Conservation (phyloP, 257 asterid genomes). For the Marsdenia floribunda region DNA sequence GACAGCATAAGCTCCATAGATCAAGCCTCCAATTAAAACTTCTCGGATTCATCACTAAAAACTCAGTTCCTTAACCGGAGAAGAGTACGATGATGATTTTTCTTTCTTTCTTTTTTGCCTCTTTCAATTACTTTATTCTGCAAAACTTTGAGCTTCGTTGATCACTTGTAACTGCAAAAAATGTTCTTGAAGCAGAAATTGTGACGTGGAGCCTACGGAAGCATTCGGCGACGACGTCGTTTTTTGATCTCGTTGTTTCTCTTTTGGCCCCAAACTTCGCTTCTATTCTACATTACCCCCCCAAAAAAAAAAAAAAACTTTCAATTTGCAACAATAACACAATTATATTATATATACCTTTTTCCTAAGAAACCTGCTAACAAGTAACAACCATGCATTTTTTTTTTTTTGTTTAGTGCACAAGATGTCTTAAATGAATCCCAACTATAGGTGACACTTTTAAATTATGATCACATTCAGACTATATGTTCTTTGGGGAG, state of each 20-base stretch:
- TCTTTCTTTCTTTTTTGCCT: neutral
- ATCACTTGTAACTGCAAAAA: neutral
- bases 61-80: neutral
- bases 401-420: no score
- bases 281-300: neutral
- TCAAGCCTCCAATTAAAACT: neutral
- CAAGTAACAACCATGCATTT: no score
- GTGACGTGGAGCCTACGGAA: neutral
- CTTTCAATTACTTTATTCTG: neutral
- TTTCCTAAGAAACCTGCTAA: no score
- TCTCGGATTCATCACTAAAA: neutral
- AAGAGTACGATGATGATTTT: no score
- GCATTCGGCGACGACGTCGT: neutral
- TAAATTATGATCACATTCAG: no score
- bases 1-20: neutral
- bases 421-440: no score
- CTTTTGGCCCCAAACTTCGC: neutral
- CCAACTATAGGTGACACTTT: no score
- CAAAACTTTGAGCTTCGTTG: neutral
- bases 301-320: no score
- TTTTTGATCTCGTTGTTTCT: neutral
- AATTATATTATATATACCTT: no score
- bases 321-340: neutral
- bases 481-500: no score
- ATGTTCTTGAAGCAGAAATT: neutral